A percentile compares a stretch with the other conserved stretches of the same genome.
These are phyloP conservation scores for Eustoma russellianum DNA, from an alignment of 257 asterid species.

Conservation along the genomic window DNA sequence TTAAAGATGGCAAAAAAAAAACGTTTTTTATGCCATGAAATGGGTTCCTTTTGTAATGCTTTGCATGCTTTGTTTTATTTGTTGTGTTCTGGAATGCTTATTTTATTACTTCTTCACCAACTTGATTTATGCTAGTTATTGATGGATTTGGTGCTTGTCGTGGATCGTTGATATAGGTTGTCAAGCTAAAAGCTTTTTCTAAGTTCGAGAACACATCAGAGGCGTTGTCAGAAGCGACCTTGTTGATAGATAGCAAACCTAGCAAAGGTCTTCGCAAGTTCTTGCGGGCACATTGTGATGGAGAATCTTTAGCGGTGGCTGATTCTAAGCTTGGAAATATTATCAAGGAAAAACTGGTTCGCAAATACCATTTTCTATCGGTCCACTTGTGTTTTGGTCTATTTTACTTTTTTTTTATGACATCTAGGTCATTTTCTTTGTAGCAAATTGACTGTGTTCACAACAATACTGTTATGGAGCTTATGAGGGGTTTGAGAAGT, in stretches of 20 bases:
- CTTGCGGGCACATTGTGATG: conserved; percentile 60
- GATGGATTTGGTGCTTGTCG: not conserved
- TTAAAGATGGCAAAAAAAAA: no score
- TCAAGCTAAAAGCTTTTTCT: conserved; percentile 68
- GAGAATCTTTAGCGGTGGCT: conserved; percentile 62
- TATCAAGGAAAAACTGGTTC: conserved; percentile 80
- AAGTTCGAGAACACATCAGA: conserved; percentile 77
- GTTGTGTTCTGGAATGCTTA: not conserved
- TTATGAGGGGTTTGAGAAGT: conserved; percentile 89
- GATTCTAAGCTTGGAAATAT: conserved; percentile 80
- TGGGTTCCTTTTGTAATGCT: no score
- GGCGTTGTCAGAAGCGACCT: conserved; percentile 67
- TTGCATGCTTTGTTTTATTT: not conserved
- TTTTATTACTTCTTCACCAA: not conserved
- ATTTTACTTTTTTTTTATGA: not conserved
- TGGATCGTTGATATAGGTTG: conserved; percentile 28
- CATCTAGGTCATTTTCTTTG: not conserved
- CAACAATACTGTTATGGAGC: conserved; percentile 71
- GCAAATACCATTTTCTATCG: conserved; percentile 4
- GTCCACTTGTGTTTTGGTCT: not conserved
- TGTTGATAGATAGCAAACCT: conserved; percentile 56
- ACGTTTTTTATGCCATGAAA: no score
- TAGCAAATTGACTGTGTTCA: conserved; percentile 91
- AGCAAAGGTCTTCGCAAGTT: conserved; percentile 74
- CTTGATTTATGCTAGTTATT: not conserved